A percentile compares a stretch with the other conserved stretches of the same genome.
phyloP scores from a whole-genome alignment of 2,329 filamentous ascomycete species.

The Didymella exigua region DNA sequence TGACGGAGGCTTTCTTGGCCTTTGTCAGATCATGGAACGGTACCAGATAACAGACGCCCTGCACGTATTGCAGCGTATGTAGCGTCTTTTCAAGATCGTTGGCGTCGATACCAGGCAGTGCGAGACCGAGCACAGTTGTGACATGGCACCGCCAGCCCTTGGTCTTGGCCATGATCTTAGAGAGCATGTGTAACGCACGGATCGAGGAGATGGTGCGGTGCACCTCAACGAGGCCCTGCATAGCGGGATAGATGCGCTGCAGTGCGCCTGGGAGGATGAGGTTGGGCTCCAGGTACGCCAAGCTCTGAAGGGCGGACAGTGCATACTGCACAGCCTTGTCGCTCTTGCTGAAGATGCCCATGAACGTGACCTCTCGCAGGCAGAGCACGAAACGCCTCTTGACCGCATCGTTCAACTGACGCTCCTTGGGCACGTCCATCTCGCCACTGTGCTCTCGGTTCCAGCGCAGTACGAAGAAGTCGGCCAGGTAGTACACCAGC shows the following conservation, averaged over 20 bases:
- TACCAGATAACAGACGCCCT: conserved; percentile 94
- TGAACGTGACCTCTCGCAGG: conserved; percentile 90
- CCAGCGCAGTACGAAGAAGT: conserved; percentile 97
- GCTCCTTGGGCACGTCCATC: conserved; percentile 80
- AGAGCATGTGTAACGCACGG: conserved; percentile 87
- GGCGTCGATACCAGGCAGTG: conserved; percentile 93
- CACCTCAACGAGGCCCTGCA: conserved; percentile 96
- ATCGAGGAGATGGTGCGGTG: conserved; percentile 95
- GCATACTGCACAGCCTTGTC: conserved; percentile 90
- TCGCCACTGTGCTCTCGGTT: conserved; percentile 94
- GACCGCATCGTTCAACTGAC: conserved; percentile 78
- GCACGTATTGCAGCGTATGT: conserved; percentile 92
- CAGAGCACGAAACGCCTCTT: conserved; percentile 89
- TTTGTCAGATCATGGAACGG: conserved; percentile 83
- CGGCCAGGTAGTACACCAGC: conserved; percentile 87
- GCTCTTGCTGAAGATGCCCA: conserved; percentile 98
- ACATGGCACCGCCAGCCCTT: conserved; percentile 98
- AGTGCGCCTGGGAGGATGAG: conserved; percentile 90
- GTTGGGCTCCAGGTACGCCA: conserved; percentile 89
- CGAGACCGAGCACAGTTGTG: conserved; percentile 88
- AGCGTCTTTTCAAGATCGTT: conserved; percentile 97
- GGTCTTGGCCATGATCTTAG: conserved; percentile 86
- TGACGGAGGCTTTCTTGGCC: conserved; percentile 46
- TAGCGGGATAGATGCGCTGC: conserved; percentile 93
- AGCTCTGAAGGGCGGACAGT: conserved; percentile 83